Evolutionary conservation across 1,284 basidiomycete species (phyloP), one percentile per base, ranked within the genome.

Genomic region (Flammula alnicola): DNA sequence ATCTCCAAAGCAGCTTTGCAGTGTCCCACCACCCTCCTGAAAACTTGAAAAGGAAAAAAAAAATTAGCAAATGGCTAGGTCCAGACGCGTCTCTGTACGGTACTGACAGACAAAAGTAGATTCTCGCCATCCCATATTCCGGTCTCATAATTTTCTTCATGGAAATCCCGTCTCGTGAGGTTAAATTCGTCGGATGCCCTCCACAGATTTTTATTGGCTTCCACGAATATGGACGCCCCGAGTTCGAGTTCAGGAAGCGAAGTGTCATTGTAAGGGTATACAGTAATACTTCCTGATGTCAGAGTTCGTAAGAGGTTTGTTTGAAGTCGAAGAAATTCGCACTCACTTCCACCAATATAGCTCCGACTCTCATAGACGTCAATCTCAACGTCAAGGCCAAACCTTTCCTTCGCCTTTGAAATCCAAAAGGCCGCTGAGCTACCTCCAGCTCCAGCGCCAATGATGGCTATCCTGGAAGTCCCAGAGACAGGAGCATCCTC

Each of bases 401-500:
- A 80, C 25, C 88, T 72, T 52, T 86, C 74, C 60, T 85, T 86
- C 11, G 88, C 88, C 60, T 87, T 88, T 5, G 79, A 73, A 42
- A 96, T 80, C 84, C 93, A 95, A 68, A 92, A 95, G 1, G 94
- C 91, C 7, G 93, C 90, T 9, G 89, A 86, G 8, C 83, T 84
- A 2, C 94, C 95, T 6, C 80, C 90, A 6, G 94, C 91, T 16
- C 94, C 94, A 0, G 93, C 92, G 29, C 94, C 94, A 35, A 96
- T 81, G 61, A 96, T 84, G 5, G 93, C 93, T 54, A 96, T 72
- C 38, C 76, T 69, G 32, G 78, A 73, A 1, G 67, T 65, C 7
- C 52, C 48, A 30, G 58, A 44, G 27, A 46, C 37, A 11, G 52
- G 32, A 2, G 53, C 26, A 12, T 61, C 42, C 25, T 66, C 61